Percentiles rank a stretch among this genome's conserved stretches.
Evolutionary conservation across 2,329 filamentous ascomycete genomes (phyloP).

Genomic region (Colletotrichum gloeosporioides): DNA sequence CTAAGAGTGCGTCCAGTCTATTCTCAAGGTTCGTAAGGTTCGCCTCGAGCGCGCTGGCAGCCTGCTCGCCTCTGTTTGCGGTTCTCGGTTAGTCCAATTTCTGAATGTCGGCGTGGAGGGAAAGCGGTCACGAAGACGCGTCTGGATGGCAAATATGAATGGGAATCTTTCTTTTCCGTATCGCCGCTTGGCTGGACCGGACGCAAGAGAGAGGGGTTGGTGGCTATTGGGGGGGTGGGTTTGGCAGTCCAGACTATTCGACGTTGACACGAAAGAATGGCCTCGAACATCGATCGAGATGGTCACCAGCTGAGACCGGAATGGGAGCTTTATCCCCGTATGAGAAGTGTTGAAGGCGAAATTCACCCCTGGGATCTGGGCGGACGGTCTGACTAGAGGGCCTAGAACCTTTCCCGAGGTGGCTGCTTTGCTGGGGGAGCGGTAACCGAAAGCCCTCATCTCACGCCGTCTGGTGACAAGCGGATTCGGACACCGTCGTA

Average conservation of each 20-base stretch:
- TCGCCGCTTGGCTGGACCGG: slow-evolving; percentile 12
- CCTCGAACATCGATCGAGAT: background rate
- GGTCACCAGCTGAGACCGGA: background rate
- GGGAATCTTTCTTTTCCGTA: slow-evolving; percentile 14
- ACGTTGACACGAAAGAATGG: background rate
- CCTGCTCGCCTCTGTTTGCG: slow-evolving; percentile 55
- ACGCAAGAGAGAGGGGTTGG: background rate
- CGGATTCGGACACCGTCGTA: background rate
- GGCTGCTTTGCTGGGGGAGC: background rate
- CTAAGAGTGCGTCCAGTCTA: slow-evolving; percentile 61
- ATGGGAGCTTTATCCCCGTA: background rate
- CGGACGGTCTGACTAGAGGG: background rate
- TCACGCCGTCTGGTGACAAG: background rate
- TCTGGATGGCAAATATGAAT: slow-evolving; percentile 1
- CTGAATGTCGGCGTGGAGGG: background rate
- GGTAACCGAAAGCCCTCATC: slow-evolving; percentile 8
- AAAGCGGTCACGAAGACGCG: slow-evolving; percentile 1
- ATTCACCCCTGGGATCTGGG: background rate
- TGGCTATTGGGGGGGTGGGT: background rate
- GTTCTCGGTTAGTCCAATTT: slow-evolving; percentile 13
- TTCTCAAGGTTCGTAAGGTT: slow-evolving; percentile 57
- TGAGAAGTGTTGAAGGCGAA: background rate
- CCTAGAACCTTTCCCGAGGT: background rate
- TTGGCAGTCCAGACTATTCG: background rate
- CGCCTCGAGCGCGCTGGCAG: slow-evolving; percentile 57